Base-by-base conservation (phyloP, 352 stramenopile species). In the Phytophthora pluvialis region DNA sequence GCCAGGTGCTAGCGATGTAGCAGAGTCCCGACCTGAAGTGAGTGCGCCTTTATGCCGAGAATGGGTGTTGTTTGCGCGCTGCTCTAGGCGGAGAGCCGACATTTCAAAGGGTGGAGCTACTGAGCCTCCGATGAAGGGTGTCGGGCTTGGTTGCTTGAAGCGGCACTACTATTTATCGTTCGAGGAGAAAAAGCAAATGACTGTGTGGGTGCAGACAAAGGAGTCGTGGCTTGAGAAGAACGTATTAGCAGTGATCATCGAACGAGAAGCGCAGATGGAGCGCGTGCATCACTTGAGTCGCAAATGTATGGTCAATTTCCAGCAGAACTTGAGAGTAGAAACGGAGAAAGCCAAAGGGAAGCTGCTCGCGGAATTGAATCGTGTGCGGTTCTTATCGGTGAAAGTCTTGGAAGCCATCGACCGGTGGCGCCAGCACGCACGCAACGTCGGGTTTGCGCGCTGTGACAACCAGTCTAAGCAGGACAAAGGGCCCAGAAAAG, bases 101-200 rank as follows among this genome's bases (percentile, higher is more conserved):
- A 46, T 29, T 13, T 31, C 25, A 16, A 12, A 3, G 4, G 25
- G 26, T 54, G 29, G 36, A 15, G 33, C 36, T 6, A 60, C 25
- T 12, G 61, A 61, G 1, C 42, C 45, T 26, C 49, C 44, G 3
- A 56, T 38, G 25, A 63, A 61, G 12, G 67, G 69, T 5, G 53
- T 74, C 39, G 78, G 79, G 2, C 64, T 90, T 2, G 83, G 76
- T 0, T 94, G 86, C 47, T 63, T 88, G 7, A 83, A 86, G 53
- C 82, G 86, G 0, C 86, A 93, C 35, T 90, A 92, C 64, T 93
- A 88, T 48, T 81, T 93, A 47, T 94, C 83, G 0, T 44, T 70
- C 5, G 56, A 86, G 8, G 86, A 94, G 58, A 88, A 92, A 40
- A 33, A 64, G 31, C 53, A 57, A 13, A 86, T 93, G 83, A 77